phyloP scores from a whole-genome alignment of 768 basidiomycete genomes.

The Psilocybe subaeruginosa region DNA sequence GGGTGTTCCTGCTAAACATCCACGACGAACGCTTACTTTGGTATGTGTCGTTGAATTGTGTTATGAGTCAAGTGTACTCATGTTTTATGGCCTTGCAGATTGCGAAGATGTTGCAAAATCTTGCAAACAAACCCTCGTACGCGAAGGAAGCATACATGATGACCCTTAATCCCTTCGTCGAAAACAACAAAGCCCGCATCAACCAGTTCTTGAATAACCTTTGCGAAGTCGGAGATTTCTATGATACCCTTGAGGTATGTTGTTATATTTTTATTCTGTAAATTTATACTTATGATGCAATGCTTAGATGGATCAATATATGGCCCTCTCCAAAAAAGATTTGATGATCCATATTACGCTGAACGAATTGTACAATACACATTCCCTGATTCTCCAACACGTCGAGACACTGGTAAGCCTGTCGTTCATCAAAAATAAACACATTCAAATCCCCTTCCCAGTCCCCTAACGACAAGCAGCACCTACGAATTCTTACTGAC shows the following conservation, averaged over 20 bases:
- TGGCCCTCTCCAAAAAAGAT: conserved; percentile 99
- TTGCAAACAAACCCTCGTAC: conserved; percentile 98
- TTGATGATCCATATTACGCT: conserved; percentile 97
- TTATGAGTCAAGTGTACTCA: not conserved
- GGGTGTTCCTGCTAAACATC: conserved; percentile 96
- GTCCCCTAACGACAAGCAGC: conserved; percentile 98
- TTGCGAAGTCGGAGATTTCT: conserved; percentile 99
- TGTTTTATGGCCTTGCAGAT: conserved; percentile 56
- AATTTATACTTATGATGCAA: conserved; percentile 3
- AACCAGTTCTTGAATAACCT: conserved; percentile 96
- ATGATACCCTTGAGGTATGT: conserved; percentile 93
- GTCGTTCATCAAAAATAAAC: not conserved
- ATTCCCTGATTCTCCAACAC: conserved; percentile 93
- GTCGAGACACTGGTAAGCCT: conserved; percentile 85
- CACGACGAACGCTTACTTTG: conserved; percentile 92
- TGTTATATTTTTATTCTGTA: not conserved
- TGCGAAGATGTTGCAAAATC: conserved; percentile 99
- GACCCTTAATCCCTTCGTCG: conserved; percentile 97
- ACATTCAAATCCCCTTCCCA: conserved; percentile 31
- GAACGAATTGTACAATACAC: conserved; percentile 99
- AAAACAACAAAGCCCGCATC: conserved; percentile 97
- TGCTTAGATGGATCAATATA: conserved; percentile 96
- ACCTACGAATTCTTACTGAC: conserved; percentile 94
- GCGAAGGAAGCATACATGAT: conserved; percentile 99
- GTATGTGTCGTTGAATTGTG: conserved; percentile 35